These are phyloP conservation scores for Porpolomopsis calyptriformis DNA, from an alignment of 768 basidiomycete genomes.

Conservation along the genomic window DNA sequence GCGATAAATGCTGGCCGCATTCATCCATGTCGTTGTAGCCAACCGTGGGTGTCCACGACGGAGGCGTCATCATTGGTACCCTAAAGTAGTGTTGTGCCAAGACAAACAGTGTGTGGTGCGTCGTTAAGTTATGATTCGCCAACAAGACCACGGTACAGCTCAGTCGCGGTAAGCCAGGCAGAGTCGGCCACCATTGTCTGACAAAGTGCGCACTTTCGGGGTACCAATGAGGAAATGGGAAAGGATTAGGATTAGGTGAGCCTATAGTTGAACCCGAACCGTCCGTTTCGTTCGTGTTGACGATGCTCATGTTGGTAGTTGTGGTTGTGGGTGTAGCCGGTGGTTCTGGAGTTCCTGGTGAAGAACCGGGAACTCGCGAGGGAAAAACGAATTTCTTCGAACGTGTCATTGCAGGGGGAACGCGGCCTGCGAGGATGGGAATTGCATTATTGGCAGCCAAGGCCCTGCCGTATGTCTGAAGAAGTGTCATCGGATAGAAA, in stretches of 20 bases:
- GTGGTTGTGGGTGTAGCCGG: conserved; percentile 6
- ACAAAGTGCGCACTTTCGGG: conserved; percentile 71
- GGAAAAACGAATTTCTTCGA: conserved; percentile 47
- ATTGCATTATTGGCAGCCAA: conserved; percentile 21
- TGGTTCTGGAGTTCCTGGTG: conserved; percentile 3
- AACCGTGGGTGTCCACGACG: background rate
- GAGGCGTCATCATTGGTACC: conserved; percentile 37
- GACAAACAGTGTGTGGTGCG: conserved; percentile 50
- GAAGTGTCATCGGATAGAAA: conserved; percentile 48
- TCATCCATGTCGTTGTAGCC: background rate
- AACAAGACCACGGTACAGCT: conserved; percentile 67
- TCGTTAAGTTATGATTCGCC: conserved; percentile 48
- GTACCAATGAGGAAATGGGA: conserved; percentile 57
- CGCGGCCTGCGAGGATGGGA: conserved; percentile 30
- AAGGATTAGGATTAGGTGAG: conserved; percentile 39
- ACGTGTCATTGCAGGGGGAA: conserved; percentile 36
- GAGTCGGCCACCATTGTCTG: conserved; percentile 71
- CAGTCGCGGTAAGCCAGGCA: conserved; percentile 50
- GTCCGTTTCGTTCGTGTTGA: background rate
- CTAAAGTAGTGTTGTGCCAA: conserved; percentile 70
- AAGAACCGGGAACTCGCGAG: conserved; percentile 2
- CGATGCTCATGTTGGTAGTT: background rate
- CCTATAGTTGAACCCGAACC: conserved; percentile 1
- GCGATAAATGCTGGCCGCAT: no score
- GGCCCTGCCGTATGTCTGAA: conserved; percentile 23